Evolutionary conservation across 495 filamentous ascomycete species (phyloP).

Genomic region (Neurospora tetrasperma): DNA sequence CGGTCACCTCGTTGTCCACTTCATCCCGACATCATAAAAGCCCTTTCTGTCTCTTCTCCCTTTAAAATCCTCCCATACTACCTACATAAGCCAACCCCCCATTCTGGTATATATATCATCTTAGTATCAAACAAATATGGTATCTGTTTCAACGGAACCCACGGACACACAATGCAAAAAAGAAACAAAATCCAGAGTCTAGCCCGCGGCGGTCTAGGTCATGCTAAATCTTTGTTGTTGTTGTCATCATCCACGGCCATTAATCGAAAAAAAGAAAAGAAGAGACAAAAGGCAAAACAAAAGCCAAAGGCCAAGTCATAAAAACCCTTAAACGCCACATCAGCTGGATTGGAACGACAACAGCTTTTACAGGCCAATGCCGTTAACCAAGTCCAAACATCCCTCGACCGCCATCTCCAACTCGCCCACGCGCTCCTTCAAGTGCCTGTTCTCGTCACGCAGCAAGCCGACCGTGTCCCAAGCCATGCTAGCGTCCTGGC

Average conservation of each 20-base stretch:
- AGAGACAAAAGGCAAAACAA: not conserved
- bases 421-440: constrained; percentile 57
- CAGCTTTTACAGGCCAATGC: constrained; percentile 25
- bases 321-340: not conserved
- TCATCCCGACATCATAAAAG: not conserved
- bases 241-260: not conserved
- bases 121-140: not conserved
- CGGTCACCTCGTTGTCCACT: not conserved
- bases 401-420: constrained; percentile 62
- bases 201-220: not conserved
- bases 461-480: constrained; percentile 62
- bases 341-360: not conserved
- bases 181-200: not conserved
- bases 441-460: constrained; percentile 59
- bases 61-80: not conserved
- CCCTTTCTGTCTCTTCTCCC: not conserved
- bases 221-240: not conserved
- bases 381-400: constrained; percentile 55
- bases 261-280: not conserved
- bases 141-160: not conserved
- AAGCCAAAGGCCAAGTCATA: not conserved
- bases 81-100: not conserved
- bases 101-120: not conserved
- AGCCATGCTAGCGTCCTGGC: constrained; percentile 52
- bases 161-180: not conserved